These are phyloP conservation scores for Solanum pimpinellifolium DNA, from an alignment of 257 asterid species.

Conservation along the genomic window DNA sequence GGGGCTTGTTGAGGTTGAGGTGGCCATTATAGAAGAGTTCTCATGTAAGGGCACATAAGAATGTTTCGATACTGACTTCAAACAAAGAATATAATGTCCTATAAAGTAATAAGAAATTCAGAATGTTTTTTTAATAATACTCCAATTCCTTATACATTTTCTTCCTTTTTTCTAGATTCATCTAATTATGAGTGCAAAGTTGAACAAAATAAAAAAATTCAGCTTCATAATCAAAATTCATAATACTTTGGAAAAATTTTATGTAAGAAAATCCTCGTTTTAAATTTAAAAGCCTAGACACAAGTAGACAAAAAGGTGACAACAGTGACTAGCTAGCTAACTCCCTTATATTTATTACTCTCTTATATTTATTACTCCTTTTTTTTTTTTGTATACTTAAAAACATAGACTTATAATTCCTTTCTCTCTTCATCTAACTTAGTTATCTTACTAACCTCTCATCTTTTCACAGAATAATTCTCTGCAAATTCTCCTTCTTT, in stretches of 20 bases:
- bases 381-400: neutral
- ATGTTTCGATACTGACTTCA: conserved; percentile 20
- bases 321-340: conserved; percentile 9
- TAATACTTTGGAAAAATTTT: conserved; percentile 2
- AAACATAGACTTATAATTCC: conserved; percentile 3
- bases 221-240: neutral
- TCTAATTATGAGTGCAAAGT: neutral
- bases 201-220: neutral
- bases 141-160: neutral
- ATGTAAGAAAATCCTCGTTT: neutral
- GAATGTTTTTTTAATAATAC: too few species aligned
- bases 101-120: neutral
- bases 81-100: neutral
- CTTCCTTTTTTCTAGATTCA: neutral
- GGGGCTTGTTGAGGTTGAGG: neutral
- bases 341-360: conserved; percentile 25
- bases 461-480: neutral
- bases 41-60: neutral
- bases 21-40: neutral
- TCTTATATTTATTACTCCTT: neutral
- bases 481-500: neutral
- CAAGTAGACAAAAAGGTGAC: conserved; percentile 35
- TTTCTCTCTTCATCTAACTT: neutral
- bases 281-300: conserved; percentile 20
- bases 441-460: neutral